phyloP scores from a whole-genome alignment of 2,329 filamentous ascomycete species.

The Ophiobolus disseminans region DNA sequence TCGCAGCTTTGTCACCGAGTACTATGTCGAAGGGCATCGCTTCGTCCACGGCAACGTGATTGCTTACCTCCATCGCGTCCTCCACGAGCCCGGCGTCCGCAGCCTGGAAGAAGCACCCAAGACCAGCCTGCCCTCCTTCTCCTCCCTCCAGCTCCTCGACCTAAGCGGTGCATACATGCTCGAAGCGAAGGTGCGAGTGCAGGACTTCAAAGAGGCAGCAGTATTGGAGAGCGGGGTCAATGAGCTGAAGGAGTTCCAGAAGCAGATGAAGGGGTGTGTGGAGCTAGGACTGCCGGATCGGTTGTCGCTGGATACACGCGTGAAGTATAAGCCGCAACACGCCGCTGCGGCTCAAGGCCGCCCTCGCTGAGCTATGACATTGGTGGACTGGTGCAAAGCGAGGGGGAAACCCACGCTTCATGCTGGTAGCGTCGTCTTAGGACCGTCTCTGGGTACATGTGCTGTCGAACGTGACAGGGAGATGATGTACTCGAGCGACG shows the following conservation, averaged over 20 bases:
- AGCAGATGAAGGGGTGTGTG: conserved; percentile 63
- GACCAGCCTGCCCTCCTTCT: conserved; percentile 52
- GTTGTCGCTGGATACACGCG: conserved; percentile 65
- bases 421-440: too few relatives aligned
- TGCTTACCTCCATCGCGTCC: conserved; percentile 63
- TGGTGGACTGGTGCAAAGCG: too few relatives aligned
- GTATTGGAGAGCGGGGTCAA: conserved; percentile 61
- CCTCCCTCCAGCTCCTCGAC: conserved; percentile 60
- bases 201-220: conserved; percentile 62
- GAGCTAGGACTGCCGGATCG: conserved; percentile 65
- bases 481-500: too few relatives aligned
- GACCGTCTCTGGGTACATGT: too few relatives aligned
- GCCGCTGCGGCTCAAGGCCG: conserved; percentile 18
- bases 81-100: conserved; percentile 54
- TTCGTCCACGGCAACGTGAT: conserved; percentile 66
- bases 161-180: conserved; percentile 64
- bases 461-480: too few relatives aligned
- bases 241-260: conserved; percentile 63
- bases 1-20: conserved; percentile 63
- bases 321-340: conserved; percentile 55
- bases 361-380: conserved; percentile 22
- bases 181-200: conserved; percentile 64
- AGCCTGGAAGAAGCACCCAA: conserved; percentile 40
- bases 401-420: too few relatives aligned
- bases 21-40: conserved; percentile 63